Base-by-base conservation (phyloP, 257 asterid species). In the Lycium ferocissimum region DNA sequence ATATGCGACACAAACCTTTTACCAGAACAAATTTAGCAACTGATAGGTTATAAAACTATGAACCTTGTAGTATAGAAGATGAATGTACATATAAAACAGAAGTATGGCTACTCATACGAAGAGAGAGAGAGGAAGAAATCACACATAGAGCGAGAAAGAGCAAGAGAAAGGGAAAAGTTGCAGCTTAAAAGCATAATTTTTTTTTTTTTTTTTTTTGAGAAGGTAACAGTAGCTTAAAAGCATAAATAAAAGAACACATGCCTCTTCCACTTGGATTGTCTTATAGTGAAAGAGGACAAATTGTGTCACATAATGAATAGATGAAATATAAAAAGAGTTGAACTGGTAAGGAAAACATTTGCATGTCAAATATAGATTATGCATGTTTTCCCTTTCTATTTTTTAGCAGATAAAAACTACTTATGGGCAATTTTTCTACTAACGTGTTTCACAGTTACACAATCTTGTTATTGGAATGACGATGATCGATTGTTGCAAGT, bases 1-100 rank as follows among this genome's bases (percentile, higher is more conserved):
- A 58, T 51, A 45, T 2, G n/a, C 37, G 45, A 43, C 6, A 38
- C 2, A 47, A 40, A 72, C 38, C 80, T 45, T 71, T 72, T 72
- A n/a, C 11, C 58, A 45, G 58, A 72, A 22, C 15, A 20, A 45
- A n/a, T 20, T 40, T n/a, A 72, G 38, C 11, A 72, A 45, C n/a
- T 45, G 80, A 72, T 72, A 72, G 54, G 80, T n/a, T 72, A 43
- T 11, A 43, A 18, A 43, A 71, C 57, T 43, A 72, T 72, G 80
- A 72, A 72, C 10, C 80, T 72, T 45, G 11, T 73, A 47, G 37
- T 20, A 38, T 20, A 49, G 62, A 12, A 49, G 43, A 75, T 75
- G 61, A 75, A 49, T 49, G 37, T 6, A 20, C 22, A 49, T 75
- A 12, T 26, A 22, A 11, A 47, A 47, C 40, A 73, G n/a, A 73